A percentile compares a stretch with the other conserved stretches of the same genome.
These are phyloP conservation scores for Erodium trifolium DNA, from an alignment of 441 rosid genomes.

Conservation along the genomic window DNA sequence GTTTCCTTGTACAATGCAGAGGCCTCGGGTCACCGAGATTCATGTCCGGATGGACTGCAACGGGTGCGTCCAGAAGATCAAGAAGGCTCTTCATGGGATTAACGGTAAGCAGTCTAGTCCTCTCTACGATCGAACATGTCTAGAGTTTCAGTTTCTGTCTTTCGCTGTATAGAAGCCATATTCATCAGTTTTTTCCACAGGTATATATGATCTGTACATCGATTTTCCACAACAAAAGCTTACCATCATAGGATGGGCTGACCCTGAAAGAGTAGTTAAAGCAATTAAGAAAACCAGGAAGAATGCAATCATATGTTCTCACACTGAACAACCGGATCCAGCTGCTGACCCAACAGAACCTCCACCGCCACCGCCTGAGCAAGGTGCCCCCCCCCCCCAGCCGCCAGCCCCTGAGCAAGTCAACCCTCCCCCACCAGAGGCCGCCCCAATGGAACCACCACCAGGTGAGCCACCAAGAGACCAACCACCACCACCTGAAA, in stretches of 20 bases:
- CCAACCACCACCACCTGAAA: neutral
- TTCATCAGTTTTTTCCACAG: slow-evolving; percentile 22
- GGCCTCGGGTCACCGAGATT: slow-evolving; percentile 52
- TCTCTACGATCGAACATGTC: too few relatives aligned
- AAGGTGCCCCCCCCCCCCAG: slow-evolving; percentile 20
- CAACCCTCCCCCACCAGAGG: slow-evolving; percentile 27
- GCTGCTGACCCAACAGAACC: slow-evolving; percentile 29
- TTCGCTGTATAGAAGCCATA: too few relatives aligned
- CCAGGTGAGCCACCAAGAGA: too few relatives aligned
- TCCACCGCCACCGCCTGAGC: slow-evolving; percentile 18
- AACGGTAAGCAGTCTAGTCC: slow-evolving; percentile 30
- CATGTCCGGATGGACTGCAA: slow-evolving; percentile 75
- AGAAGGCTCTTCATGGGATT: slow-evolving; percentile 54
- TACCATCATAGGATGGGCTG: slow-evolving; percentile 63
- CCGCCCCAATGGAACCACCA: slow-evolving; percentile 12
- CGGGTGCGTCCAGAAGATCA: slow-evolving; percentile 74
- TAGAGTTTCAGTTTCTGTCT: too few relatives aligned
- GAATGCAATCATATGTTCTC: slow-evolving; percentile 52
- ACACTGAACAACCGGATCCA: slow-evolving; percentile 21
- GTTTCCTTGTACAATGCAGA: slow-evolving; percentile 30
- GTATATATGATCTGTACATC: slow-evolving; percentile 48
- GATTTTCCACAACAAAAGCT: slow-evolving; percentile 59
- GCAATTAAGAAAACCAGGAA: slow-evolving; percentile 61
- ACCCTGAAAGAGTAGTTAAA: slow-evolving; percentile 53
- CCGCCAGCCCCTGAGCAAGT: slow-evolving; percentile 26